Evolutionary conservation across 805 yeast species (phyloP).

Genomic region (Metschnikowia corniflorae): DNA sequence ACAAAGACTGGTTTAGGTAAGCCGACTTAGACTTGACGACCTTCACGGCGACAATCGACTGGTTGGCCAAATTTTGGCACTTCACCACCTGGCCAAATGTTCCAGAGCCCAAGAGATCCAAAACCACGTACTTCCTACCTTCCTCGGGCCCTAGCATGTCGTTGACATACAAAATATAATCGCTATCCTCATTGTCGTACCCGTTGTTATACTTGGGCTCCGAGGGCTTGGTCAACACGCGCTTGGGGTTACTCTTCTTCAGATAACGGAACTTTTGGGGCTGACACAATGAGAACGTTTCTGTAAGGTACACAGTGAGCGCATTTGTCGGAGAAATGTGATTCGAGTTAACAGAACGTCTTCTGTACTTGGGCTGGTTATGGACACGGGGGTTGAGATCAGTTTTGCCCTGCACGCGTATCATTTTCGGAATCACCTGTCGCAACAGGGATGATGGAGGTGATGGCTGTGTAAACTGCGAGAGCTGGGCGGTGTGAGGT

Average conservation of each 20-base stretch:
- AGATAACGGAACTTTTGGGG: constrained; percentile 74
- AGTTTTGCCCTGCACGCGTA: constrained; percentile 36
- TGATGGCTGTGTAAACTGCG: constrained; percentile 3
- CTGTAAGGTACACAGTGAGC: constrained; percentile 68
- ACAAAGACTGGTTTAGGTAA: constrained; percentile 83
- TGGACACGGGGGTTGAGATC: constrained; percentile 63
- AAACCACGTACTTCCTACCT: constrained; percentile 79
- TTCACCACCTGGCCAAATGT: constrained; percentile 98
- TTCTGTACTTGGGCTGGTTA: constrained; percentile 62
- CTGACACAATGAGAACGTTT: constrained; percentile 81
- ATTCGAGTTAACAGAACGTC: constrained; percentile 61
- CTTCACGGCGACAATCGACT: constrained; percentile 89
- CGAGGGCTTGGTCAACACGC: constrained; percentile 90
- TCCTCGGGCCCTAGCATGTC: constrained; percentile 87
- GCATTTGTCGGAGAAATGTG: constrained; percentile 80
- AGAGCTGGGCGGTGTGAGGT: background rate
- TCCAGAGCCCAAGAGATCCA: constrained; percentile 92
- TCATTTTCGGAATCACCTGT: constrained; percentile 47
- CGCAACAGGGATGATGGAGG: constrained; percentile 6
- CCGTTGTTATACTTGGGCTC: constrained; percentile 82
- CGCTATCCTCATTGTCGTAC: constrained; percentile 81
- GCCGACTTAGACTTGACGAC: constrained; percentile 92
- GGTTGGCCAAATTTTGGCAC: constrained; percentile 76
- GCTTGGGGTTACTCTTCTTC: constrained; percentile 79
- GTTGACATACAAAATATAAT: constrained; percentile 89